phyloP scores from a whole-genome alignment of 2,329 filamentous ascomycete species.

The Gnomoniopsis smithogilvyi region DNA sequence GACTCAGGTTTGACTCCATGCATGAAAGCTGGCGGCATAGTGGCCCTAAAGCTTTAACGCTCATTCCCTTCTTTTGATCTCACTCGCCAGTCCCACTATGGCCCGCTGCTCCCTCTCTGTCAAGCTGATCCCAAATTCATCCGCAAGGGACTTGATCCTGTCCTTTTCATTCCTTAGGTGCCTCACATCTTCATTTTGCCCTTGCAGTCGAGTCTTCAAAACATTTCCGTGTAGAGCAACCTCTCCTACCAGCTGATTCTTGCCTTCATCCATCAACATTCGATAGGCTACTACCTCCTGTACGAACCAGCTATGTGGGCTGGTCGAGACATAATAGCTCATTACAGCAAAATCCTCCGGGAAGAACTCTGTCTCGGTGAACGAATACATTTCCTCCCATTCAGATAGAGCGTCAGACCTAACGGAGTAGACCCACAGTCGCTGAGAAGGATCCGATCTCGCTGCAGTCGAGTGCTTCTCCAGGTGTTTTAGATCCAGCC shows the following conservation, averaged over 20 bases:
- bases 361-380: slow-evolving; percentile 47
- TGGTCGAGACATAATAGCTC: slow-evolving; percentile 36
- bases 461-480: slow-evolving; percentile 23
- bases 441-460: slow-evolving; percentile 27
- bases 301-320: slow-evolving; percentile 35
- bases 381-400: slow-evolving; percentile 49
- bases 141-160: slow-evolving; percentile 43
- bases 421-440: slow-evolving; percentile 37
- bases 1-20: no score
- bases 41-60: no score
- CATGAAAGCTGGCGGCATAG: background rate
- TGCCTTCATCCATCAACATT: slow-evolving; percentile 24
- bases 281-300: slow-evolving; percentile 33
- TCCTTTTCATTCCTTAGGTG: slow-evolving; percentile 44
- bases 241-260: slow-evolving; percentile 29
- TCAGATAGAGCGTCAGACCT: slow-evolving; percentile 26
- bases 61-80: slow-evolving; percentile 15
- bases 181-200: slow-evolving; percentile 38
- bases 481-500: slow-evolving; percentile 35
- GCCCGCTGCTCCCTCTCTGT: slow-evolving; percentile 41
- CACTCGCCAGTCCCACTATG: slow-evolving; percentile 38
- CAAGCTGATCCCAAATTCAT: slow-evolving; percentile 48
- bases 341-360: slow-evolving; percentile 44
- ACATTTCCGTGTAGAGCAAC: slow-evolving; percentile 41
- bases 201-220: slow-evolving; percentile 40